Conservation (phyloP, 2,329 filamentous ascomycete species). For the Polytolypa hystricis region DNA sequence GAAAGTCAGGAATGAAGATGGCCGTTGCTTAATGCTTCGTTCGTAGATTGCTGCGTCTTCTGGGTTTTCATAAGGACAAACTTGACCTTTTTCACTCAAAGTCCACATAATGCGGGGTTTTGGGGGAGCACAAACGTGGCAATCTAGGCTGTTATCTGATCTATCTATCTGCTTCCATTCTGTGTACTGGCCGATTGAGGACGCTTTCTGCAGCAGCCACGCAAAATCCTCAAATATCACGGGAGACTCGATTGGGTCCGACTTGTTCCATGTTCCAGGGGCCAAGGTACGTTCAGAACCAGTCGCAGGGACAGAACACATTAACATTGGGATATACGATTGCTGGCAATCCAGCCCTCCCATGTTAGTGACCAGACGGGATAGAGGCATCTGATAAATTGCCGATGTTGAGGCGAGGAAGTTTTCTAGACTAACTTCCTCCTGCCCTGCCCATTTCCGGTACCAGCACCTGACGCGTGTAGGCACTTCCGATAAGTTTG, state of each 20-base stretch:
- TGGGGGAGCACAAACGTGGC: slow-evolving; percentile 22
- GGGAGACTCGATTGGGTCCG: slow-evolving; percentile 18
- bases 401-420: slow-evolving; percentile 14
- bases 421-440: slow-evolving; percentile 14
- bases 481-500: slow-evolving; percentile 10
- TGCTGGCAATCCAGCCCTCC: slow-evolving; percentile 18
- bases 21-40: slow-evolving; percentile 37
- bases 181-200: slow-evolving; percentile 16
- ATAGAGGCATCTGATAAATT: slow-evolving; percentile 14
- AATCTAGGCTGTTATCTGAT: slow-evolving; percentile 8
- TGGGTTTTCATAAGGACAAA: slow-evolving; percentile 41
- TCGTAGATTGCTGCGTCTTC: slow-evolving; percentile 42
- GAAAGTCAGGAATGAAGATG: slow-evolving; percentile 33
- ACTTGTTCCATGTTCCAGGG: slow-evolving; percentile 18
- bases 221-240: slow-evolving; percentile 17
- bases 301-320: slow-evolving; percentile 15
- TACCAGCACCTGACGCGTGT: slow-evolving; percentile 20
- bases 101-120: slow-evolving; percentile 26
- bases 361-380: slow-evolving; percentile 10
- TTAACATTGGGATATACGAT: slow-evolving; percentile 22
- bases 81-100: slow-evolving; percentile 16
- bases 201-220: slow-evolving; percentile 24
- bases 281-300: slow-evolving; percentile 12
- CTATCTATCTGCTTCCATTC: slow-evolving; percentile 19
- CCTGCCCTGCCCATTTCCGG: slow-evolving; percentile 19